These are phyloP conservation scores for Sarocladiaceae sp. DNA, from an alignment of 2,329 filamentous ascomycete genomes.

Conservation along the genomic window DNA sequence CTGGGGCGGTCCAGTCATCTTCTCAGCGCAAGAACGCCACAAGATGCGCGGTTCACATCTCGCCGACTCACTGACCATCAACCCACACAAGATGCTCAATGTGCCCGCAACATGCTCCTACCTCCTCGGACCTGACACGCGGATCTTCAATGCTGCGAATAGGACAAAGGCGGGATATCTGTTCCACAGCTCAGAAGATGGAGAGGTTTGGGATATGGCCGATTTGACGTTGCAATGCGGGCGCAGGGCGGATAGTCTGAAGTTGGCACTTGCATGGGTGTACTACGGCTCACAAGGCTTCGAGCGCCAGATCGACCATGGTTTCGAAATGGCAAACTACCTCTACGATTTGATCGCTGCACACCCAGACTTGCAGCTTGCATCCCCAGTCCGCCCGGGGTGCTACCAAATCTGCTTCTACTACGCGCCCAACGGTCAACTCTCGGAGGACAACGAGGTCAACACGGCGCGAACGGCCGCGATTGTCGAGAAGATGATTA, in stretches of 20 bases:
- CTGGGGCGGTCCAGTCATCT: slow-evolving; percentile 84
- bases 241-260: slow-evolving; percentile 77
- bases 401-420: slow-evolving; percentile 97
- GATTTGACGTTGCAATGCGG: slow-evolving; percentile 94
- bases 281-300: slow-evolving; percentile 83
- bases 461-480: slow-evolving; percentile 47
- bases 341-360: slow-evolving; percentile 57
- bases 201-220: slow-evolving; percentile 80
- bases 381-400: slow-evolving; percentile 73
- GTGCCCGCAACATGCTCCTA: slow-evolving; percentile 89
- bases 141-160: slow-evolving; percentile 76
- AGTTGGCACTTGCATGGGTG: slow-evolving; percentile 83
- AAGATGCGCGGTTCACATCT: slow-evolving; percentile 68
- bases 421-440: slow-evolving; percentile 55
- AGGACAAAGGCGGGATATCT: slow-evolving; percentile 83
- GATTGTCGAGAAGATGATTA: slow-evolving; percentile 44
- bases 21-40: slow-evolving; percentile 58
- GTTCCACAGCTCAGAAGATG: slow-evolving; percentile 58
- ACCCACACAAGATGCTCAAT: slow-evolving; percentile 97
- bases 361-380: slow-evolving; percentile 60
- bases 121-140: slow-evolving; percentile 72
- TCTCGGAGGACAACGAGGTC: slow-evolving; percentile 35
- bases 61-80: slow-evolving; percentile 80
- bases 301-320: slow-evolving; percentile 62
- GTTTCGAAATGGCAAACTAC: slow-evolving; percentile 66